A percentile compares a stretch with the other conserved stretches of the same genome.
These are phyloP conservation scores for Ramalina peruviana DNA, from an alignment of 495 filamentous ascomycete genomes.

Conservation along the genomic window DNA sequence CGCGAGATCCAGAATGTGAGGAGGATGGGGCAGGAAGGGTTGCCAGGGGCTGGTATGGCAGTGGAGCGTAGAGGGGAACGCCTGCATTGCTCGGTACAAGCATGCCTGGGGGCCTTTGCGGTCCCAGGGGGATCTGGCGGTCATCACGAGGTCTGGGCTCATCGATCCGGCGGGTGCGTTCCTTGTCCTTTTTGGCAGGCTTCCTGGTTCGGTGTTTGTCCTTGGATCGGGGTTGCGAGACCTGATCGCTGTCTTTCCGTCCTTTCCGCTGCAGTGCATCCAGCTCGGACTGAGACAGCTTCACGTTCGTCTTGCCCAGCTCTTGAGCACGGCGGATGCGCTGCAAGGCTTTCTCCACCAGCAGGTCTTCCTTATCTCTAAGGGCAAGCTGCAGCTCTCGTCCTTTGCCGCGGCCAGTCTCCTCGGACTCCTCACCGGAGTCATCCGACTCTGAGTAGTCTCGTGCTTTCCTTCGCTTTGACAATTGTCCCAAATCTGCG, in stretches of 20 bases:
- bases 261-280: slow-evolving; percentile 62
- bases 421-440: slow-evolving; percentile 39
- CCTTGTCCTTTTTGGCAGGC: slow-evolving; percentile 14
- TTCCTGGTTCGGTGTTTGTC: slow-evolving; percentile 11
- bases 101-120: slow-evolving; percentile 12
- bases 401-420: slow-evolving; percentile 33
- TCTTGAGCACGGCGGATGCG: slow-evolving; percentile 62
- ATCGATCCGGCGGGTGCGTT: slow-evolving; percentile 16
- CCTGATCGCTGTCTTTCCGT: slow-evolving; percentile 35
- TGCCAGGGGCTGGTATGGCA: slow-evolving; percentile 17
- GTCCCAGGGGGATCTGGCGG: neutral
- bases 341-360: slow-evolving; percentile 59
- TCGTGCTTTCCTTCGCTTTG: slow-evolving; percentile 29
- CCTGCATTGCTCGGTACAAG: slow-evolving; percentile 49
- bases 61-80: slow-evolving; percentile 56
- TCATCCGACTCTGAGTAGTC: slow-evolving; percentile 32
- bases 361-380: slow-evolving; percentile 53
- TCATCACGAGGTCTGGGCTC: slow-evolving; percentile 8
- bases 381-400: slow-evolving; percentile 37
- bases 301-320: slow-evolving; percentile 61
- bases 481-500: slow-evolving; percentile 36
- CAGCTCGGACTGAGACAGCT: slow-evolving; percentile 57
- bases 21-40: slow-evolving; percentile 4
- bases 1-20: slow-evolving; percentile 26
- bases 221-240: slow-evolving; percentile 25